Conservation (phyloP, 345 rosid genomes). For the Microcos paniculata region DNA sequence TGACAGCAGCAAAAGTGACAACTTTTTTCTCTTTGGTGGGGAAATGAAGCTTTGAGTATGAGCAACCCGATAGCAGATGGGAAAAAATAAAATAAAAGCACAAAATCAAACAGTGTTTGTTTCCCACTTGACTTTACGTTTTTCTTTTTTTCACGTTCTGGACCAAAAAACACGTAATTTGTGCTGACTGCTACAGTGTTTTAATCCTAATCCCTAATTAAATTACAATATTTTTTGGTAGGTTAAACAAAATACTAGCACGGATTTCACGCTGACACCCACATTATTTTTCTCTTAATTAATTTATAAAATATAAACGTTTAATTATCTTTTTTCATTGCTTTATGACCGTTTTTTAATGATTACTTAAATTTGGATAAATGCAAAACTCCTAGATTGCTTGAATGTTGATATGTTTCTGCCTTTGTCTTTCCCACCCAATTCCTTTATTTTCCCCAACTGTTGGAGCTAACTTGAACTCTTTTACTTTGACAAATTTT, state of each 20-base stretch:
- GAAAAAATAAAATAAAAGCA: too few relatives aligned
- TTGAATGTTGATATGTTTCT: too few relatives aligned
- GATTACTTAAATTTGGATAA: too few relatives aligned
- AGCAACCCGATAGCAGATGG: not conserved
- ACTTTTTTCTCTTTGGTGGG: not conserved
- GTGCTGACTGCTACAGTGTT: not conserved
- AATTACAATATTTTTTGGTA: not conserved
- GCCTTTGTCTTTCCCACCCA: too few relatives aligned
- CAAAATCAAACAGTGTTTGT: too few relatives aligned
- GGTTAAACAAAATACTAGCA: too few relatives aligned
- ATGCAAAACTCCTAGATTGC: too few relatives aligned
- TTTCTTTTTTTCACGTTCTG: too few relatives aligned
- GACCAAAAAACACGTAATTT: not conserved
- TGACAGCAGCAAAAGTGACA: not conserved
- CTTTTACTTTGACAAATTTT: too few relatives aligned
- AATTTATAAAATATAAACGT: too few relatives aligned
- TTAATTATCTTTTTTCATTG: not conserved
- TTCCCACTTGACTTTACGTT: not conserved
- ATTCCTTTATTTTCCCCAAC: too few relatives aligned
- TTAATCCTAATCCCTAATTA: not conserved
- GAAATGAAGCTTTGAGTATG: not conserved
- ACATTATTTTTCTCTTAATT: not conserved
- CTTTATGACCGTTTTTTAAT: not conserved
- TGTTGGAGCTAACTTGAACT: too few relatives aligned
- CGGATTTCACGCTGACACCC: not conserved